Conservation (phyloP, 768 basidiomycete species). For the Mycena polygramma region DNA sequence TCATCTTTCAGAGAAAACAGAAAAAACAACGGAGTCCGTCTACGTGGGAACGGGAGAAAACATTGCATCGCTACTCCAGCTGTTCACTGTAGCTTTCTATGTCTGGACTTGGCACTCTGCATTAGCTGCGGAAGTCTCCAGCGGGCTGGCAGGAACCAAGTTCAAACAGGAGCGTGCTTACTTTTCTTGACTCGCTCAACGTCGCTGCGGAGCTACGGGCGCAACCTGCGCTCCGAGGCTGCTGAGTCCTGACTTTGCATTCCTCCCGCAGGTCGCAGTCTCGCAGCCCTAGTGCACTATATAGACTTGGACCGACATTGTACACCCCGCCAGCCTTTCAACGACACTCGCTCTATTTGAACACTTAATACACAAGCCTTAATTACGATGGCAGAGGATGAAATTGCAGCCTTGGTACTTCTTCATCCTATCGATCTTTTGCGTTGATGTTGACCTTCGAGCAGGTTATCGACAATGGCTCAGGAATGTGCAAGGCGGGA, state of each 20-base stretch:
- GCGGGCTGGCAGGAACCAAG: no score
- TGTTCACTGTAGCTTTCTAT: no score
- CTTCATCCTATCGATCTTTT: neutral
- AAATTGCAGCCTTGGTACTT: slow-evolving; percentile 71
- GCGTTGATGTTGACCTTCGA: neutral
- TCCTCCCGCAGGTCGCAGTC: slow-evolving; percentile 30
- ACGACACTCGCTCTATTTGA: slow-evolving; percentile 21
- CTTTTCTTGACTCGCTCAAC: neutral
- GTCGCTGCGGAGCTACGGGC: slow-evolving; percentile 28
- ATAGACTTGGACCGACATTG: neutral
- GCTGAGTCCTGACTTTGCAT: neutral
- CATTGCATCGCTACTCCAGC: no score
- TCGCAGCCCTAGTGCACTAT: slow-evolving; percentile 18
- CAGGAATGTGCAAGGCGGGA: slow-evolving; percentile 92
- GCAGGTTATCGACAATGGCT: slow-evolving; percentile 70
- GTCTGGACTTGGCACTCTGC: no score
- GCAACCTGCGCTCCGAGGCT: slow-evolving; percentile 23
- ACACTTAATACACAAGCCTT: slow-evolving; percentile 12
- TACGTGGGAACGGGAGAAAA: no score
- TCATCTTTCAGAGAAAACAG: no score
- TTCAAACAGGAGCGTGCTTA: no score
- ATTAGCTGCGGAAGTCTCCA: no score
- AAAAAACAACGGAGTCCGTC: no score
- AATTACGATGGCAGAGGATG: slow-evolving; percentile 65
- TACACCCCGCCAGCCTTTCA: slow-evolving; percentile 5